These are phyloP conservation scores for Zymoseptoria brevis DNA, from an alignment of 2,329 filamentous ascomycete genomes.

Conservation along the genomic window DNA sequence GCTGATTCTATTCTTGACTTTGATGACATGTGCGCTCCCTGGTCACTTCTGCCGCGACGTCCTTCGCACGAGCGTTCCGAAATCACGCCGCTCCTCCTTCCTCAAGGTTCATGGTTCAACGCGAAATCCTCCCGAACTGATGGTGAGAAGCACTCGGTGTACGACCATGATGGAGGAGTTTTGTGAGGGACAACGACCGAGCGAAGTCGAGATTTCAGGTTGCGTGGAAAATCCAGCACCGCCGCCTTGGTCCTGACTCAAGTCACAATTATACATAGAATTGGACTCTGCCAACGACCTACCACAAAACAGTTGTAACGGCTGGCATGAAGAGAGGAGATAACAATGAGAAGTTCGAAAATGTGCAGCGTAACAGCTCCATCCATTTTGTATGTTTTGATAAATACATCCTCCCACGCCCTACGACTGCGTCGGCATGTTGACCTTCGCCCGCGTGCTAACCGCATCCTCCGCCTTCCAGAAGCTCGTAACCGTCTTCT, in stretches of 20 bases:
- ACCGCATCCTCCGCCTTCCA: slow-evolving; percentile 84
- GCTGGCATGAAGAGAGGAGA: not conserved
- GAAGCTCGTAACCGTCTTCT: slow-evolving; percentile 91
- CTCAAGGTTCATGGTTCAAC: not conserved
- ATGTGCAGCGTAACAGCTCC: not conserved
- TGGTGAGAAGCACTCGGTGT: not conserved
- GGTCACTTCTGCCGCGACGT: not conserved
- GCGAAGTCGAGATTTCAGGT: too few relatives aligned
- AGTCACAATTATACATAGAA: too few relatives aligned
- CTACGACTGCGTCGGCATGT: slow-evolving; percentile 66
- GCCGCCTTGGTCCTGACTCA: too few relatives aligned
- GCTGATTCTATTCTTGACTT: not conserved
- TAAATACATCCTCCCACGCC: not conserved
- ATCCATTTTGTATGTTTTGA: not conserved
- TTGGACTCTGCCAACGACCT: too few relatives aligned
- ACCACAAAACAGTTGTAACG: not conserved
- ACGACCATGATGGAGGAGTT: too few relatives aligned
- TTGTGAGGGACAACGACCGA: too few relatives aligned
- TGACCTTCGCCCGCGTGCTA: slow-evolving; percentile 72
- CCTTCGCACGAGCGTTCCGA: not conserved
- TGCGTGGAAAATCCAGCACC: too few relatives aligned
- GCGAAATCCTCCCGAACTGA: not conserved
- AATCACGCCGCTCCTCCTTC: not conserved
- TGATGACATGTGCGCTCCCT: not conserved
- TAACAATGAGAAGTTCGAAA: not conserved